These are phyloP conservation scores for Pleomassaria siparia DNA, from an alignment of 2,329 filamentous ascomycete species.

Conservation along the genomic window DNA sequence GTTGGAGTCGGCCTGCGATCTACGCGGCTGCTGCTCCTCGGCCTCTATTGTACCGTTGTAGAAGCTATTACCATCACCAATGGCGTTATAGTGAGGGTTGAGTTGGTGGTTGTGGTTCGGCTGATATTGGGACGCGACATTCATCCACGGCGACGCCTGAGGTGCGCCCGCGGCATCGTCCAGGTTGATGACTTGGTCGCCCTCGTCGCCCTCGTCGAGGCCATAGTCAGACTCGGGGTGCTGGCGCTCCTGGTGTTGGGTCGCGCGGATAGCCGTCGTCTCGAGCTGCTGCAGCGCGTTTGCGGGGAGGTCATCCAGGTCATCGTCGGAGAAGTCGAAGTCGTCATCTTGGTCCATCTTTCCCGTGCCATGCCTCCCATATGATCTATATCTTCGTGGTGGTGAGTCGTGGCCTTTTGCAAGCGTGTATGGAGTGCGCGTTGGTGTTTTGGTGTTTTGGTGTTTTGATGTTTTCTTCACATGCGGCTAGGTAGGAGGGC, in stretches of 20 bases:
- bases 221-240: constrained; percentile 44
- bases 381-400: background rate
- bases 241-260: constrained; percentile 29
- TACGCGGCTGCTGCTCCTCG: constrained; percentile 22
- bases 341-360: constrained; percentile 46
- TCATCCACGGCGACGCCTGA: constrained; percentile 2
- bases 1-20: constrained; percentile 29
- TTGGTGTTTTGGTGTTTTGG: background rate
- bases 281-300: constrained; percentile 50
- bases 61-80: constrained; percentile 3
- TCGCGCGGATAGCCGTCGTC: constrained; percentile 46
- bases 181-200: constrained; percentile 48
- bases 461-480: background rate
- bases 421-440: background rate
- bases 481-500: constrained; percentile 1
- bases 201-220: constrained; percentile 47
- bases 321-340: constrained; percentile 48
- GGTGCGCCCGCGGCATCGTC: constrained; percentile 34
- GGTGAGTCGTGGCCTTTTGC: background rate
- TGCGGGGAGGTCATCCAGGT: constrained; percentile 48
- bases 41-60: constrained; percentile 18
- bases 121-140: background rate
- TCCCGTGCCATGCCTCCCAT: constrained; percentile 22
- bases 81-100: background rate
- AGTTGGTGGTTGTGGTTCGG: constrained; percentile 3